These are phyloP conservation scores for Vitellaria paradoxa DNA, from an alignment of 179 eudicot genomes.

Conservation along the genomic window DNA sequence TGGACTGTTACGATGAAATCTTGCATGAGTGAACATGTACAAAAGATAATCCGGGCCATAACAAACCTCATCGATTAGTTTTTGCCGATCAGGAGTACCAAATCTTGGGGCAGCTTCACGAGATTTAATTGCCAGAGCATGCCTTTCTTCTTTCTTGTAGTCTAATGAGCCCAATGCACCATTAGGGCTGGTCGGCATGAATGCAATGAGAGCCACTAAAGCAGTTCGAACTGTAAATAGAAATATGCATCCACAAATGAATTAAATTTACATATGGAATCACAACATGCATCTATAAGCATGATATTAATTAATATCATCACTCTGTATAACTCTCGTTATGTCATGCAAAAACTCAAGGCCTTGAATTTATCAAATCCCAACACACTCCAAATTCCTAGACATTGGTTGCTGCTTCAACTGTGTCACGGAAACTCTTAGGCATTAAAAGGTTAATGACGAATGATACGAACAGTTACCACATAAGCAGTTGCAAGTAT, in stretches of 20 bases:
- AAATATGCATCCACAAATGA: conserved; percentile 2
- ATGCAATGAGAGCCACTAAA: conserved; percentile 89
- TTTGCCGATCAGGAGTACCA: conserved; percentile 88
- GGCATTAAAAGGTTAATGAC: background rate
- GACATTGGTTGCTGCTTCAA: background rate
- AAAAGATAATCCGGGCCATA: background rate
- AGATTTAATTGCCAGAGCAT: conserved; percentile 75
- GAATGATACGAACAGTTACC: background rate
- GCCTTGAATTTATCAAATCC: background rate
- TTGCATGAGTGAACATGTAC: background rate
- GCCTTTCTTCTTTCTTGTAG: conserved; percentile 88
- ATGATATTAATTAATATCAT: background rate
- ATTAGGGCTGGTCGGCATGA: conserved; percentile 97
- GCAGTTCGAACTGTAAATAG: conserved; percentile 87
- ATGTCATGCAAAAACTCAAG: too few relatives aligned
- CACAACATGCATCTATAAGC: background rate
- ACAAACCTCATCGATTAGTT: conserved; percentile 88
- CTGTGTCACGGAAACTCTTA: background rate
- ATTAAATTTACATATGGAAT: background rate
- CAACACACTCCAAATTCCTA: background rate
- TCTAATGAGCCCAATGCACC: conserved; percentile 96
- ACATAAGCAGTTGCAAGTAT: conserved; percentile 6
- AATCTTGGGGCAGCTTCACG: conserved; percentile 77
- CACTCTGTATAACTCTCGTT: background rate
- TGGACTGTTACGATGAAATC: background rate